Evolutionary conservation across 2,329 filamentous ascomycete species (phyloP), one percentile per base, ranked within the genome.

Genomic region (Monilinia laxa): DNA sequence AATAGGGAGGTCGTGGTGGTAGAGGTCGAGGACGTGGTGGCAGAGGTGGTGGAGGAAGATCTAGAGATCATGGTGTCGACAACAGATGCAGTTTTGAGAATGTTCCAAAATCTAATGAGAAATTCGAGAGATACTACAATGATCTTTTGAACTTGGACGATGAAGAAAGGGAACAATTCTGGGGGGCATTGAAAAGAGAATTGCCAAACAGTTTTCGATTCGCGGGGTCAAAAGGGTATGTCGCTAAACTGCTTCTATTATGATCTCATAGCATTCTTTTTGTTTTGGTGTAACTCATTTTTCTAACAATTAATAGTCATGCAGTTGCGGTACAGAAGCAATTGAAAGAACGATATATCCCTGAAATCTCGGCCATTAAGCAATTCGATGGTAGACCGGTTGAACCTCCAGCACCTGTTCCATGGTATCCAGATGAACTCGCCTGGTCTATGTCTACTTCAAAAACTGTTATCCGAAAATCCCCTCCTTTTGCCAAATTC

Each of bases 361-460:
- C 95, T 62, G 86, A 96, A 74, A 96, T 99, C 72, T 89, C 87
- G 62, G 88, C 89, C 68, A 95, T 97, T 76, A 85, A 91, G 76
- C 86, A 91, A 78, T 87, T 88, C 76, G 92, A 99, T 79, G 94
- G 91, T 75, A 84, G 89, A 73, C 84, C 85, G 18, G 93, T 98
- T 71, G 87, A 93, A 69, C 87, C 95, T 16, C 95, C 95, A 12
- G 84, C 87, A 76, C 85, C 91, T 0, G 90, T 99, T 66, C 82
- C 88, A 42, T 98, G 94, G 92, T 99, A 97, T 78, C 95, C 95
- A 53, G 93, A 98, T 76, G 87, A 92, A 75, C 87, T 99, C 69
- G 95, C 95, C 60, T 99, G 96, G 90, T 93, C 89, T 79, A 98
- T 98, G 93, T 97, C 93, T 56, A 98, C 94, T 7, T 92, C 95